Conservation (phyloP, 805 yeast species). For the Ascoidea asiatica region DNA sequence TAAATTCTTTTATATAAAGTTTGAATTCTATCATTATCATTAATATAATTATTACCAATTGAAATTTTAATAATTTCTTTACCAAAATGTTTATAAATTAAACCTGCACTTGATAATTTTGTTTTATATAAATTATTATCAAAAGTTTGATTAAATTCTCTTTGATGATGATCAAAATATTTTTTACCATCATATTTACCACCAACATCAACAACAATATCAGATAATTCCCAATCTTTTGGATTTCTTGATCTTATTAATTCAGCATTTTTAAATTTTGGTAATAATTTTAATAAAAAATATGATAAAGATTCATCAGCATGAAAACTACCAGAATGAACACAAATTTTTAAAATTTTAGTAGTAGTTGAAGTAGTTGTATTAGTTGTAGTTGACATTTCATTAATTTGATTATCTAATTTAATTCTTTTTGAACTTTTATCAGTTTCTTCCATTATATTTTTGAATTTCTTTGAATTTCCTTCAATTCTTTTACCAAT, state of each 20-base stretch:
- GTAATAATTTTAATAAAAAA: conserved; percentile 62
- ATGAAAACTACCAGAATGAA: conserved; percentile 85
- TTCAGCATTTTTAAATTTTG: conserved; percentile 49
- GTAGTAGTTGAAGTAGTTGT: too few species aligned
- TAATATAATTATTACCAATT: conserved; percentile 17
- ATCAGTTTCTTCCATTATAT: too few species aligned
- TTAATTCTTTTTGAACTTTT: too few species aligned
- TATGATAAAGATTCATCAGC: conserved; percentile 96
- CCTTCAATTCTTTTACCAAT: too few species aligned
- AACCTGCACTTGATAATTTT: conserved; percentile 86
- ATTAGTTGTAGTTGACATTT: too few species aligned
- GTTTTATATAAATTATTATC: conserved; percentile 51
- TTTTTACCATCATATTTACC: conserved; percentile 81
- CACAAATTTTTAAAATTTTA: conserved; percentile 48
- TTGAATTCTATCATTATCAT: conserved; percentile 43
- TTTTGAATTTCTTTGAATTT: too few species aligned
- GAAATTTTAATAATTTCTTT: conserved; percentile 42
- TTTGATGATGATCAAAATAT: conserved; percentile 92
- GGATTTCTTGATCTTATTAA: conserved; percentile 79
- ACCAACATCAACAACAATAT: conserved; percentile 89
- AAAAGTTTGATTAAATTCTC: conserved; percentile 75
- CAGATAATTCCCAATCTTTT: conserved; percentile 70
- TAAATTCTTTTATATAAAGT: conserved; percentile 67
- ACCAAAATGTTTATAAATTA: conserved; percentile 80
- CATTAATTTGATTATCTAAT: too few species aligned